phyloP scores from a whole-genome alignment of 1,139 yeast genomes.

The Blastobotrys buckinghamii region DNA sequence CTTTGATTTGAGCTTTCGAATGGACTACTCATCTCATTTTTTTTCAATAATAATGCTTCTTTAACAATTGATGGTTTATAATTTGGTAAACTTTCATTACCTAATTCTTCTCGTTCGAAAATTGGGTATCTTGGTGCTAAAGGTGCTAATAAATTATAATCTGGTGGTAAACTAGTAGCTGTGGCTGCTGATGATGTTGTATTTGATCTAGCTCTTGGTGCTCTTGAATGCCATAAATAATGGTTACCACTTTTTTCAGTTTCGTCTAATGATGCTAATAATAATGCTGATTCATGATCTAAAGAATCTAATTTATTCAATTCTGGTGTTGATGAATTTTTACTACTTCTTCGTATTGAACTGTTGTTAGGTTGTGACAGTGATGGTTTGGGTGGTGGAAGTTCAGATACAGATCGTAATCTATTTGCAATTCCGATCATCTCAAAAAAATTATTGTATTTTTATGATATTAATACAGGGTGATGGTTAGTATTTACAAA shows the following conservation, averaged over 20 bases:
- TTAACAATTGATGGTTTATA: conserved; percentile 31
- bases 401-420: conserved; percentile 2
- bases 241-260: conserved; percentile 5
- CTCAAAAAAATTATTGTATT: not conserved
- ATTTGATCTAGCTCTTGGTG: not conserved
- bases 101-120: conserved; percentile 32
- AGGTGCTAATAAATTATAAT: conserved; percentile 26
- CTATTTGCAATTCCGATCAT: not conserved
- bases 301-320: conserved; percentile 7
- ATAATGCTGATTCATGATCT: conserved; percentile 9
- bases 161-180: conserved; percentile 27
- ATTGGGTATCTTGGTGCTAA: conserved; percentile 25
- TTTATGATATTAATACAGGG: not conserved
- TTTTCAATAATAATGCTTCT: conserved; percentile 29
- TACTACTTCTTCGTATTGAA: not conserved
- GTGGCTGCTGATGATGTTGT: not conserved
- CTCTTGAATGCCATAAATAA: conserved; percentile 1
- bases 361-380: not conserved
- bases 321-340: conserved; percentile 10
- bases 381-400: not conserved
- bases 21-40: conserved; percentile 35
- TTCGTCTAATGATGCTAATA: conserved; percentile 18
- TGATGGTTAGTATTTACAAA: no score
- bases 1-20: conserved; percentile 37
- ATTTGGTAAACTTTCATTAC: conserved; percentile 31